Evolutionary conservation across 1,284 basidiomycete genomes (phyloP).

Genomic region (Ganoderma boninense): DNA sequence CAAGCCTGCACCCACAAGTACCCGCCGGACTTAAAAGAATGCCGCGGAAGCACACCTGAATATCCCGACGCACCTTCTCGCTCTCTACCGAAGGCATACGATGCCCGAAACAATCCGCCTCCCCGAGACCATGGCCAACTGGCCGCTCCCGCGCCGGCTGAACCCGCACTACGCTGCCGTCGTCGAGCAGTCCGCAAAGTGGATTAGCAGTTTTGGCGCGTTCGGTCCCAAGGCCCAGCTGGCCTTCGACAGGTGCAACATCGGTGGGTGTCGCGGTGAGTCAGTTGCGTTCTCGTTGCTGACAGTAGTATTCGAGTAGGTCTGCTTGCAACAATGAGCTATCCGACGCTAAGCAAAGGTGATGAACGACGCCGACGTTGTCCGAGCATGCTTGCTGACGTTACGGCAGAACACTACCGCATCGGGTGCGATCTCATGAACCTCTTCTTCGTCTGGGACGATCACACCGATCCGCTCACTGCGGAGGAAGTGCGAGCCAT

Average conservation of each 20-base stretch:
- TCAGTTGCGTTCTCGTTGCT: neutral
- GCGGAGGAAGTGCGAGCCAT: conserved; percentile 17
- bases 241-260: conserved; percentile 36
- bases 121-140: conserved; percentile 9
- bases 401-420: conserved; percentile 27
- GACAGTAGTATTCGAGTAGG: conserved; percentile 10
- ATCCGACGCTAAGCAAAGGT: conserved; percentile 26
- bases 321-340: conserved; percentile 33
- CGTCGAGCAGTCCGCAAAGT: neutral
- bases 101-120: conserved; percentile 10
- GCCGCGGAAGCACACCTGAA: neutral
- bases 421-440: conserved; percentile 36
- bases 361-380: neutral
- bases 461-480: conserved; percentile 35
- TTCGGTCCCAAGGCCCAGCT: conserved; percentile 29
- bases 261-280: conserved; percentile 27
- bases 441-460: conserved; percentile 39
- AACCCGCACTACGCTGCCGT: conserved; percentile 8
- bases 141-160: conserved; percentile 6
- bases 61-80: neutral
- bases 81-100: neutral
- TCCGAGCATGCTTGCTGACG: neutral
- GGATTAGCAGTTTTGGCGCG: conserved; percentile 19
- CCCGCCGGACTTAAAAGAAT: conserved; percentile 3
- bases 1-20: conserved; percentile 1